phyloP scores from a whole-genome alignment of 1,139 yeast species.

The Entelexis paramagnoliae region DNA sequence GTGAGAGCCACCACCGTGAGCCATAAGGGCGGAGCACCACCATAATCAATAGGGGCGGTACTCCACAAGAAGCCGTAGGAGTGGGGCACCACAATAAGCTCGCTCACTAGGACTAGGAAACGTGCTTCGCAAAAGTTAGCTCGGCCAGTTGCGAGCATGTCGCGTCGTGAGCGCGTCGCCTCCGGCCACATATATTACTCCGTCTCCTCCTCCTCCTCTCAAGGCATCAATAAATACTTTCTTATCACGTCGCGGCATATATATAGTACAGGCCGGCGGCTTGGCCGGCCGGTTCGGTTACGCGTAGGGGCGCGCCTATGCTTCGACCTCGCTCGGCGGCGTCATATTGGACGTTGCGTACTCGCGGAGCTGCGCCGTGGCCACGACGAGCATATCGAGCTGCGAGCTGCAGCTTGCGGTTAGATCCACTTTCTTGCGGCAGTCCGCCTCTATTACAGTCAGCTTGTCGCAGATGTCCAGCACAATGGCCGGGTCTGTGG shows the following conservation, averaged over 20 bases:
- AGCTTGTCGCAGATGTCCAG: slow-evolving; percentile 14
- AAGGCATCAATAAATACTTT: slow-evolving; percentile 4
- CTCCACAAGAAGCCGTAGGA: too few relatives aligned
- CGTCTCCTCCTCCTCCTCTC: too few relatives aligned
- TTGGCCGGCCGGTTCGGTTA: neutral
- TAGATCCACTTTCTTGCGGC: neutral
- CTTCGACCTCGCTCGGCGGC: slow-evolving; percentile 27
- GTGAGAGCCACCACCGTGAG: too few relatives aligned
- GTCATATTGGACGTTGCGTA: slow-evolving; percentile 13
- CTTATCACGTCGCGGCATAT: neutral
- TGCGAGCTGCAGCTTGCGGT: neutral
- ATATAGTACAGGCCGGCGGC: neutral
- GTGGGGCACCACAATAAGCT: too few relatives aligned
- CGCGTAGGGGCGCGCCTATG: neutral
- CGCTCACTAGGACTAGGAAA: too few relatives aligned
- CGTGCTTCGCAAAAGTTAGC: too few relatives aligned
- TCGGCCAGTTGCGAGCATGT: too few relatives aligned
- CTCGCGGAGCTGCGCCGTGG: slow-evolving; percentile 4
- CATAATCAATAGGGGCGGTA: too few relatives aligned
- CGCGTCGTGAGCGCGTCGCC: too few relatives aligned
- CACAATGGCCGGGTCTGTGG: slow-evolving; percentile 14
- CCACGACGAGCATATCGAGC: neutral
- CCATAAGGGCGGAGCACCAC: too few relatives aligned
- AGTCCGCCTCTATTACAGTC: slow-evolving; percentile 3
- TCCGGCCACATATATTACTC: too few relatives aligned